Conservation (phyloP, 768 basidiomycete genomes). For the Nidula microcarpa region DNA sequence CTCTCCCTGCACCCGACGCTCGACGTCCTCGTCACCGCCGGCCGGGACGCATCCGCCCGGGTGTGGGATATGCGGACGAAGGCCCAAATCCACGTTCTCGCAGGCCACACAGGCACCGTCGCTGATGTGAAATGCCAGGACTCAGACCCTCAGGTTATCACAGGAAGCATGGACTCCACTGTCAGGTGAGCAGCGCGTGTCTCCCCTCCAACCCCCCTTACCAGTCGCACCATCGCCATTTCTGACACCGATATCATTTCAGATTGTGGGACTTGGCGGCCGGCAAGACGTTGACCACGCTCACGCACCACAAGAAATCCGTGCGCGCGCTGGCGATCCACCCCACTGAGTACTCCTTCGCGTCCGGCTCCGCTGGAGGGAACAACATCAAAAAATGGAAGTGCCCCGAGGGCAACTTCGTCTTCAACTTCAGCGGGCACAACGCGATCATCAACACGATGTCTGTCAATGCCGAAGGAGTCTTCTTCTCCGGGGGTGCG, state of each 20-base stretch:
- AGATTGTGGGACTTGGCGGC: constrained; percentile 98
- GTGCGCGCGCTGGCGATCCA: constrained; percentile 93
- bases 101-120: constrained; percentile 93
- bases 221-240: neutral
- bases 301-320: constrained; percentile 99
- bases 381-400: constrained; percentile 99
- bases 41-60: constrained; percentile 93
- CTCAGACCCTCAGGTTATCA: constrained; percentile 96
- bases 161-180: constrained; percentile 97
- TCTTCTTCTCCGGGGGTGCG: constrained; percentile 94
- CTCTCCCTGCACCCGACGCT: constrained; percentile 92
- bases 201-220: neutral
- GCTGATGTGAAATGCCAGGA: constrained; percentile 97
- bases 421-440: constrained; percentile 95
- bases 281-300: constrained; percentile 92
- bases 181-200: constrained; percentile 54
- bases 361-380: constrained; percentile 93
- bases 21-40: constrained; percentile 91
- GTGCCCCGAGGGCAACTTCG: constrained; percentile 93
- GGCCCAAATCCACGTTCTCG: constrained; percentile 88
- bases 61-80: constrained; percentile 99
- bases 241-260: neutral
- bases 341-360: constrained; percentile 96
- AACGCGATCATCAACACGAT: constrained; percentile 97
- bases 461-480: constrained; percentile 91